phyloP scores from a whole-genome alignment of 176 grass and related monocot species.

The Triticum monococcum region DNA sequence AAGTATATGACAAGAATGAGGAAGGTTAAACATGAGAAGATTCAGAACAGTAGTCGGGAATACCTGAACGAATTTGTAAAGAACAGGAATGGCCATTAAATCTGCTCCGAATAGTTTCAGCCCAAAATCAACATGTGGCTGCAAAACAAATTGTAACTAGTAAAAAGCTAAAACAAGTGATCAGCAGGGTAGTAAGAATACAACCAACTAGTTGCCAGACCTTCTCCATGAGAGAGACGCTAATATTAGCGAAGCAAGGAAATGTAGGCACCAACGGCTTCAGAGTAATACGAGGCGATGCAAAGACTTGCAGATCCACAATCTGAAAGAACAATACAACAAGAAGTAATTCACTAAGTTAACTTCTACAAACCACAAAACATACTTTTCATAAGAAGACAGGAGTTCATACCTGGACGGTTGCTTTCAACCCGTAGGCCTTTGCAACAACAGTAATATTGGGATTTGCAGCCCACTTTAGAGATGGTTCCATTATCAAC shows the following conservation, averaged over 20 bases:
- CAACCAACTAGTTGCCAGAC: slow-evolving; percentile 29
- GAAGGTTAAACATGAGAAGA: slow-evolving; percentile 18
- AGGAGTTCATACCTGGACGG: slow-evolving; percentile 58
- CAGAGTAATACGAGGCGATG: slow-evolving; percentile 81
- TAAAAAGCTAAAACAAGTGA: slow-evolving; percentile 8
- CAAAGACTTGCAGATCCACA: slow-evolving; percentile 95
- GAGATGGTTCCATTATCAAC: slow-evolving; percentile 92
- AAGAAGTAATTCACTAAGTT: slow-evolving; percentile 10
- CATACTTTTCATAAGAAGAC: slow-evolving; percentile 9
- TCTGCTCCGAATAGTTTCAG: slow-evolving; percentile 88
- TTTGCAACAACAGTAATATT: slow-evolving; percentile 77
- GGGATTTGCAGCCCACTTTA: slow-evolving; percentile 99
- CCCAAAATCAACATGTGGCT: slow-evolving; percentile 99
- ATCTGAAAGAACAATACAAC: slow-evolving; percentile 51
- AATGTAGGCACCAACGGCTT: slow-evolving; percentile 87
- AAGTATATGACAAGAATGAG: slow-evolving; percentile 21
- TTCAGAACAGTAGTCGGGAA: not conserved
- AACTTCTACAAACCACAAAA: slow-evolving; percentile 14
- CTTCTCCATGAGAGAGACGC: slow-evolving; percentile 93
- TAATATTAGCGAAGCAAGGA: slow-evolving; percentile 91
- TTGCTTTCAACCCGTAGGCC: slow-evolving; percentile 80
- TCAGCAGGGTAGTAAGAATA: not conserved
- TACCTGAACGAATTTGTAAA: slow-evolving; percentile 95
- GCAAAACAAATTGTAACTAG: slow-evolving; percentile 42
- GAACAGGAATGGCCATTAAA: slow-evolving; percentile 96